Base-by-base conservation (phyloP, 2,329 filamentous ascomycete species). In the Hypomyces perniciosus region DNA sequence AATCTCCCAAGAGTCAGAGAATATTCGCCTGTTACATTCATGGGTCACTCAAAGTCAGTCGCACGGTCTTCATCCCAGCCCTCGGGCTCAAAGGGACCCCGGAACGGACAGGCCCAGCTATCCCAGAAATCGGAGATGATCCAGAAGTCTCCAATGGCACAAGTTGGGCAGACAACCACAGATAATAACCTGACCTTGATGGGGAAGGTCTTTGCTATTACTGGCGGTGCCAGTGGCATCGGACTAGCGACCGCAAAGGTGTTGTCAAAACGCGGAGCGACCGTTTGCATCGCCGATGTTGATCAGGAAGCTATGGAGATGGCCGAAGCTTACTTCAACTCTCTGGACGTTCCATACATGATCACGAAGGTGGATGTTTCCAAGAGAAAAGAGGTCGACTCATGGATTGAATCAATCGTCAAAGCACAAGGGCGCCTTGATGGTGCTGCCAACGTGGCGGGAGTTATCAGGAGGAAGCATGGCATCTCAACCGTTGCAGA, bases 371-470 rank as follows among this genome's bases (percentile, higher is more conserved):
- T 79, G 29, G 75, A 79, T 53, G 66, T 79, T 12, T 72, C 71
- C 30, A 69, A 72, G 47, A 67, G 70, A 45, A 59, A 61, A n/a
- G 64, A 76, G 30, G 76, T 79, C 3, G 73, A 80, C 26, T 57
- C 59, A 26, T 80, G 77, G 77, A 73, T 78, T 40, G 61, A 62
- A 5, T 62, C 61, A 29, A 68, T 73, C 4, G 62, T 79, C 12
- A 59, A 65, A 8, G 66, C 67, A 29, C 74, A 76, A 46, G 77
- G 77, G 4, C 71, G 73, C 37, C 68, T 80, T 10, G 73, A 79
- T 58, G 72, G 77, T 6, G 75, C 77, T 8, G 77, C 73, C 26
- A 80, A 83, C 50, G 69, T 76, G 2, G 79, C 79, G 1, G 75
- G 76, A 7, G 65, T 78, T 40, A 73, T 76, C 55, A 73, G 73